Evolutionary conservation across 768 basidiomycete species (phyloP), one percentile per base, ranked within the genome.

Genomic region (Lentinula lateritia): DNA sequence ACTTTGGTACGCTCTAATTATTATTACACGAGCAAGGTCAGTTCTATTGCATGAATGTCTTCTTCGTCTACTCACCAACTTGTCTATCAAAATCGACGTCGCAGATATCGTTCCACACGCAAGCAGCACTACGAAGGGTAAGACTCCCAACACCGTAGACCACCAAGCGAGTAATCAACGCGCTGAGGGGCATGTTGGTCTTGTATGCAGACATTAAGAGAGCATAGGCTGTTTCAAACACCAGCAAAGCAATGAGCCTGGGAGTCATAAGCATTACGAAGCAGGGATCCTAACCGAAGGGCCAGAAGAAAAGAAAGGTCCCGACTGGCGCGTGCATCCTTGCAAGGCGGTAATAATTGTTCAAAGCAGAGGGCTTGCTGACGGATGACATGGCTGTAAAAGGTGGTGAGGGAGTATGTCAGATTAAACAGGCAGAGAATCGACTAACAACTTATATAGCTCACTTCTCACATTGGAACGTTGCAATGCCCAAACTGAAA

Each of bases 41-140:
- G 4, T 36, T 58, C 16, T 38, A 32, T 20, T 20, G 23, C 8
- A 34, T 3, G 38, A 7, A 61, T 18, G n/a, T 13, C 28, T 28
- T 4, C 28, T 28, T 28, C 3, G 2, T 23, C 18, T 7, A 64
- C 70, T 43, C 35, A 68, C 70, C 70, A 23, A 71, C 70, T 64
- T 64, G 62, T 48, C 63, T 62, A 54, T 71, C 70, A n/a, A 69
- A 64, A 32, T 71, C 67, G 9, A 56, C 50, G 43, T 71, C 70
- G 52, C 65, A 66, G 36, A 71, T 69, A 39, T 71, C 70, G 53
- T 71, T 71, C n/a, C 68, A 63, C 36, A 70, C 62, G 62, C 70
- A 71, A 13, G 68, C 70, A 4, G 70, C 67, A 15, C 66, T 63
- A 20, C 67, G 70, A 6, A 71, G 36, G 8, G 65, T 39, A 9